Evolutionary conservation across 1,284 basidiomycete genomes (phyloP).

Genomic region (Laetiporus sulphureus): DNA sequence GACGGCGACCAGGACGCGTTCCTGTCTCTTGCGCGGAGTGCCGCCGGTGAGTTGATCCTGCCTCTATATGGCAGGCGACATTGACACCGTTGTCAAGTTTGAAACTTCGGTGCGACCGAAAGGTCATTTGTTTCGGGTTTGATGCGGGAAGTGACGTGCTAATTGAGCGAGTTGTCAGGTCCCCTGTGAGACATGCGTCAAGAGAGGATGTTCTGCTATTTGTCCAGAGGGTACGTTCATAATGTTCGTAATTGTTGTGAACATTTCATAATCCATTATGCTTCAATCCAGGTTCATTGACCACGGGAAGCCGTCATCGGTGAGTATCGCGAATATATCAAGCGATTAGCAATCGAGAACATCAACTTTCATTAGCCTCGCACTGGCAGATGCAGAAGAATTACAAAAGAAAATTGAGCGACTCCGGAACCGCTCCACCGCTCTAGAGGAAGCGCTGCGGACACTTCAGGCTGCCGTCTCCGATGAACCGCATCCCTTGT

Average conservation of each 20-base stretch:
- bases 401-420: conserved; percentile 56
- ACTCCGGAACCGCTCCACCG: conserved; percentile 45
- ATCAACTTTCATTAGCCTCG: conserved; percentile 31
- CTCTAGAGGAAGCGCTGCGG: conserved; percentile 51
- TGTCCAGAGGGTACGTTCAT: conserved; percentile 59
- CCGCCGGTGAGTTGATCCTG: conserved; percentile 35
- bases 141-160: not conserved
- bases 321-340: conserved; percentile 7
- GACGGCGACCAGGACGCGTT: conserved; percentile 39
- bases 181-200: conserved; percentile 66
- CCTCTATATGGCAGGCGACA: conserved; percentile 9
- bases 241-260: too few relatives aligned
- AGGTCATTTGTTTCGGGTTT: conserved; percentile 38
- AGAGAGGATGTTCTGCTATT: conserved; percentile 61
- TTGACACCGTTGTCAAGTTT: conserved; percentile 45
- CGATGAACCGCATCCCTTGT: conserved; percentile 39
- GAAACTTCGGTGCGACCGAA: conserved; percentile 68
- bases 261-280: too few relatives aligned
- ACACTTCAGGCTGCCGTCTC: conserved; percentile 41
- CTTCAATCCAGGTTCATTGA: conserved; percentile 53
- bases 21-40: conserved; percentile 72
- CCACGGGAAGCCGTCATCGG: conserved; percentile 47
- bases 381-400: conserved; percentile 60
- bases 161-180: conserved; percentile 31
- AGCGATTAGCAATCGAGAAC: not conserved